phyloP scores from a whole-genome alignment of 208 protist genomes.

The Borovskyia barvae region DNA sequence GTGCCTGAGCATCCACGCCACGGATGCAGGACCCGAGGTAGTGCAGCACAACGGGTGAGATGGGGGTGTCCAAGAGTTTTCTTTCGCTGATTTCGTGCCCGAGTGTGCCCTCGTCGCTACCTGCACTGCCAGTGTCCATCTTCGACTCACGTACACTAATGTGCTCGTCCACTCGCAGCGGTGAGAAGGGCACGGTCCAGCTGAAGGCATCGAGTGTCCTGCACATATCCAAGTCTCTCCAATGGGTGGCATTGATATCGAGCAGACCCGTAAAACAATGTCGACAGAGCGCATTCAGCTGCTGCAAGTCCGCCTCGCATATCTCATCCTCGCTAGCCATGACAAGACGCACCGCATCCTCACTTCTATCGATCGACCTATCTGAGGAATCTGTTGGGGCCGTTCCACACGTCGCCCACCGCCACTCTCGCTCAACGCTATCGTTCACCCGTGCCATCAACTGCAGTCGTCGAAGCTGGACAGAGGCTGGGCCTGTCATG shows the following conservation, averaged over 20 bases:
- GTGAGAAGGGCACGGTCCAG: not conserved
- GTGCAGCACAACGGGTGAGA: slow-evolving; percentile 1
- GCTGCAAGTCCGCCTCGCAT: not conserved
- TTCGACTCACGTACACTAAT: too few species aligned
- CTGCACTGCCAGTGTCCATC: too few species aligned
- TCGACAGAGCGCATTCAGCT: not conserved
- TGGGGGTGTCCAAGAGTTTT: too few species aligned
- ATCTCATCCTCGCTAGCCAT: slow-evolving; percentile 3
- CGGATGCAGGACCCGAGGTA: too few species aligned
- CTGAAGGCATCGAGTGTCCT: not conserved
- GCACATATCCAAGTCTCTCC: not conserved
- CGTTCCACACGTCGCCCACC: too few species aligned
- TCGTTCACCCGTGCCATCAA: slow-evolving; percentile 15
- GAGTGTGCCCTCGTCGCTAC: too few species aligned
- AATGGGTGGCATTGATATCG: not conserved
- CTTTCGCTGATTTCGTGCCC: too few species aligned
- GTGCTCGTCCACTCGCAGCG: too few species aligned
- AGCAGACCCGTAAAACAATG: not conserved
- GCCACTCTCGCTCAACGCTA: slow-evolving; percentile 15
- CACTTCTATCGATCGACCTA: not conserved
- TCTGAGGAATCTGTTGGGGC: too few species aligned
- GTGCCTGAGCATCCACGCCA: too few species aligned
- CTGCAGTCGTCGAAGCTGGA: slow-evolving; percentile 1
- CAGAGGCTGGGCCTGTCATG: not conserved
- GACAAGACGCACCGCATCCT: not conserved